phyloP scores from a whole-genome alignment of 257 asterid species.

The Solanum medicagineum region DNA sequence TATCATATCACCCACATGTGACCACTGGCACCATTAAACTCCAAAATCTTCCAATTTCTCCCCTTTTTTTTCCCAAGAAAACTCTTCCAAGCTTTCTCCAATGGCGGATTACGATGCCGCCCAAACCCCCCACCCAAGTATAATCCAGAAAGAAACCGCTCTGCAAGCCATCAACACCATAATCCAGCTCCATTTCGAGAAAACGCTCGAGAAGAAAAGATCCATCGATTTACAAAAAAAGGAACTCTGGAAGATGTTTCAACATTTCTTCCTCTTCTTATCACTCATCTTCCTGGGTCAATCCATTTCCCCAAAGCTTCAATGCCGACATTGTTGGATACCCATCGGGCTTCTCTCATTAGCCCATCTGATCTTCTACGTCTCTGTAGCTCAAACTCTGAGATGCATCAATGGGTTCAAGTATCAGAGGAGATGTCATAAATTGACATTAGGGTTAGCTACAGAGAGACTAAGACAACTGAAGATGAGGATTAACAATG shows the following conservation, averaged over 20 bases:
- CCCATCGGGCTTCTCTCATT: slow-evolving; percentile 80
- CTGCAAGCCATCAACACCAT: slow-evolving; percentile 83
- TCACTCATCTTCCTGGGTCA: slow-evolving; percentile 41
- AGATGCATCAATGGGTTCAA: slow-evolving; percentile 94
- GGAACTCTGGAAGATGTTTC: slow-evolving; percentile 81
- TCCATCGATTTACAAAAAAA: slow-evolving; percentile 81
- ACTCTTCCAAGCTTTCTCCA: not conserved
- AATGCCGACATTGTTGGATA: slow-evolving; percentile 88
- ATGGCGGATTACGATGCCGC: slow-evolving; percentile 67
- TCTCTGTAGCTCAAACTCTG: slow-evolving; percentile 81
- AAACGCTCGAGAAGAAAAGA: slow-evolving; percentile 82
- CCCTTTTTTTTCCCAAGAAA: not conserved
- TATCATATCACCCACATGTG: not conserved
- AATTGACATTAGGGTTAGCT: slow-evolving; percentile 78
- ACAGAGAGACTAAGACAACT: slow-evolving; percentile 71
- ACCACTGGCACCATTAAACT: not conserved
- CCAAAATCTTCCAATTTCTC: not conserved
- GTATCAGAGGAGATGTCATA: slow-evolving; percentile 94
- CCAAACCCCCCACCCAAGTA: slow-evolving; percentile 17
- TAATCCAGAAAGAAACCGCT: slow-evolving; percentile 58
- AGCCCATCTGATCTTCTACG: slow-evolving; percentile 77
- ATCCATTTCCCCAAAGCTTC: slow-evolving; percentile 46
- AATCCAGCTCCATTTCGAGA: slow-evolving; percentile 94
- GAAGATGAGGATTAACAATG: slow-evolving; percentile 30
- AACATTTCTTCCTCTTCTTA: slow-evolving; percentile 71